These are phyloP conservation scores for Tetradesmus lagerheimii DNA, from an alignment of 139 green algal species.

Conservation along the genomic window DNA sequence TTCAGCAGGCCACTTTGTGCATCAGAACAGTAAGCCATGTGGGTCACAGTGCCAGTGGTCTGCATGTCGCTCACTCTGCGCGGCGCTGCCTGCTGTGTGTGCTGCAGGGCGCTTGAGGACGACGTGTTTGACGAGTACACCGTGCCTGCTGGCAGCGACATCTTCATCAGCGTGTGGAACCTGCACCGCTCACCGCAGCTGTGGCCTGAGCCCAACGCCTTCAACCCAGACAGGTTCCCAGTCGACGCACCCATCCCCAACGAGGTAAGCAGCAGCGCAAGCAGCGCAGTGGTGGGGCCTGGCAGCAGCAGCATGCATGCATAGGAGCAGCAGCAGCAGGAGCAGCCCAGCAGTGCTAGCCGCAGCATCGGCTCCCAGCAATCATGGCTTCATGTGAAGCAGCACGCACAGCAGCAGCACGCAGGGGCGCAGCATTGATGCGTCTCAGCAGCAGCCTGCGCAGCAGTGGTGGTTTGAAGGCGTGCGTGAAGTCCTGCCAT, in stretches of 20 bases:
- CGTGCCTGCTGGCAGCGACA: conserved; percentile 74
- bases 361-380: too few relatives aligned
- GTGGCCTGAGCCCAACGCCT: conserved; percentile 83
- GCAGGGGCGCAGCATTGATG: too few relatives aligned
- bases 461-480: too few relatives aligned
- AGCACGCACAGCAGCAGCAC: too few relatives aligned
- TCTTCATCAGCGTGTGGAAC: conserved; percentile 95
- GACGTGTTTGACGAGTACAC: conserved; percentile 65
- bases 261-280: conserved; percentile 59
- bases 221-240: conserved; percentile 83
- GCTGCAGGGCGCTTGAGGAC: conserved; percentile 52
- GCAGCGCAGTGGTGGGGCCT: too few relatives aligned
- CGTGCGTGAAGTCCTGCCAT: too few relatives aligned
- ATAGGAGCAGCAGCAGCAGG: not conserved
- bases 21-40: too few relatives aligned
- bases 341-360: not conserved
- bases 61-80: not conserved
- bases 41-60: too few relatives aligned
- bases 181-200: conserved; percentile 79
- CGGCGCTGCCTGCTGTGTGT: not conserved
- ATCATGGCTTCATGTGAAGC: too few relatives aligned
- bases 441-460: too few relatives aligned
- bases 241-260: conserved; percentile 80
- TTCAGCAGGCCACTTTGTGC: too few relatives aligned
- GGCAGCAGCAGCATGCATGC: not conserved